Evolutionary conservation across 2,329 filamentous ascomycete species (phyloP).

Genomic region (Fusarium begoniae): DNA sequence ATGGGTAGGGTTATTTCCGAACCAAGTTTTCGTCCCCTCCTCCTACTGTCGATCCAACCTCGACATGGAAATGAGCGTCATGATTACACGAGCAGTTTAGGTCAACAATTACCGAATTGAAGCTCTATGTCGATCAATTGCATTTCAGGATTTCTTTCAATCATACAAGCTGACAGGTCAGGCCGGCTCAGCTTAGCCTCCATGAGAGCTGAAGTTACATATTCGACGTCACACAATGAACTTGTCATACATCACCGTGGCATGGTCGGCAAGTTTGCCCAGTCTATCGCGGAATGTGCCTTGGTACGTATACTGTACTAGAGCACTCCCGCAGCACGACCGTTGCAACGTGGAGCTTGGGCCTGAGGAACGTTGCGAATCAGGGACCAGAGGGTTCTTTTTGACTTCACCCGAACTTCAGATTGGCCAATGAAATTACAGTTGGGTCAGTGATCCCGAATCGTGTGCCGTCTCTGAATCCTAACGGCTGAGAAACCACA

Average conservation of each 20-base stretch:
- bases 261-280: conserved; percentile 16
- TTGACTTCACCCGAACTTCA: conserved; percentile 29
- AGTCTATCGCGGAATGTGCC: conserved; percentile 24
- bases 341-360: conserved; percentile 32
- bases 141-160: conserved; percentile 3
- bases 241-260: conserved; percentile 39
- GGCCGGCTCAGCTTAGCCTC: background rate
- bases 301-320: background rate
- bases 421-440: conserved; percentile 24
- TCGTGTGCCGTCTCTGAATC: conserved; percentile 25
- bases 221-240: conserved; percentile 38
- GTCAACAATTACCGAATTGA: conserved; percentile 8
- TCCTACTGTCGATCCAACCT: conserved; percentile 26
- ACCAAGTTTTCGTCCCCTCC: conserved; percentile 34
- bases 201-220: background rate
- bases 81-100: conserved; percentile 14
- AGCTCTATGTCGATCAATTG: background rate
- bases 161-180: background rate
- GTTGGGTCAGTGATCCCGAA: conserved; percentile 26
- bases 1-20: conserved; percentile 34
- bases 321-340: conserved; percentile 30
- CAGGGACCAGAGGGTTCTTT: conserved; percentile 27
- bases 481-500: conserved; percentile 8
- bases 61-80: conserved; percentile 26
- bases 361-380: conserved; percentile 23